Base-by-base conservation (phyloP, 2,329 filamentous ascomycete species). In the Chaetomium sp. region DNA sequence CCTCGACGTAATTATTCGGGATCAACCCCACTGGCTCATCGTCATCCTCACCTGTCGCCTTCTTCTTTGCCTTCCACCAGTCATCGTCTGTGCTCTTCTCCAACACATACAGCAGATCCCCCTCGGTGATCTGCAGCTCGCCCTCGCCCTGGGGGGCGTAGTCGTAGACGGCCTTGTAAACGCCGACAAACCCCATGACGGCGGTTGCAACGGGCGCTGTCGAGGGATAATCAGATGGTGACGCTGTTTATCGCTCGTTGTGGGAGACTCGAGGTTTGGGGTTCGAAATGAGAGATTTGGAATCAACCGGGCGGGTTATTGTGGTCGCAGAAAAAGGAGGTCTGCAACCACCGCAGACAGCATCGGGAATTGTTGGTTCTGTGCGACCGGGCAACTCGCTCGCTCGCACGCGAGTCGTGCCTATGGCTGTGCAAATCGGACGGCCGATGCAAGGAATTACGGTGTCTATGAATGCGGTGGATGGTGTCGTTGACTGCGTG, bases 41-140 rank as follows among this genome's bases (percentile, higher is more conserved):
- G 43, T 95, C 91, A 44, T 95, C 91, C 40, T 91, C 88, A 33
- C 77, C 80, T 36, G 81, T 82, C 61, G 91, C 90, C 75, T 86
- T 89, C 79, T 95, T 96, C 78, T 95, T 96, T 48, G 88, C 90
- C 71, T 86, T 94, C 94, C 94, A 97, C 94, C 94, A 97, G 69
- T 90, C 74, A 85, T 84, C 80, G 37, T 88, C 85, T 50, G 74
- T 70, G 61, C 84, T 87, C 75, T 95, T 95, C 66, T 95, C 89
- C 55, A 95, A 74, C 56, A 96, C 79, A 72, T 91, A 96, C 57
- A 97, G 82, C 60, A 96, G 70, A 72, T 96, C 92, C 57, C 91
- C 91, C 68, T 96, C 91, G 54, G 75, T 77, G 66, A 97, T 88
- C 61, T 86, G 80, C 59, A 97, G 80, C 80, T 97, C 92, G 62